A percentile compares a stretch with the other conserved stretches of the same genome.
Evolutionary conservation across 805 yeast species (phyloP).

Genomic region (Saturnispora kantuleensis): DNA sequence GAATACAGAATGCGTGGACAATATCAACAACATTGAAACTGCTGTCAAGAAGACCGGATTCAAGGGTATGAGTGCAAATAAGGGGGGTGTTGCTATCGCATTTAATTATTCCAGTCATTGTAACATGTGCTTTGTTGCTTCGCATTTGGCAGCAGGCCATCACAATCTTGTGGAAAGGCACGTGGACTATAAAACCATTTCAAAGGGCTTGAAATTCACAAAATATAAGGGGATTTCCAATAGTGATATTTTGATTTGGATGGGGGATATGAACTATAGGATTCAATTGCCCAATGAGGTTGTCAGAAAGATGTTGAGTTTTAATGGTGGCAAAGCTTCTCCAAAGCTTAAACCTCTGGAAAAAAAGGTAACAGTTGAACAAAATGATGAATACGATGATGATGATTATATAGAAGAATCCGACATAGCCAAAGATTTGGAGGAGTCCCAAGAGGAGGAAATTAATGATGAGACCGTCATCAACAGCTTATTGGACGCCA

Average conservation of each 20-base stretch:
- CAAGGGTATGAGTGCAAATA: conserved; percentile 74
- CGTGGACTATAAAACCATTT: conserved; percentile 72
- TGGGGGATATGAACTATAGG: conserved; percentile 91
- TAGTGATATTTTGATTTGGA: conserved; percentile 78
- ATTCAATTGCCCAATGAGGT: conserved; percentile 61
- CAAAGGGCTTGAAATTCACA: conserved; percentile 58
- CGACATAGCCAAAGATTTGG: background rate
- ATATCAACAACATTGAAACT: conserved; percentile 55
- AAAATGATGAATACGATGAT: background rate
- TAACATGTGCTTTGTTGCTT: conserved; percentile 65
- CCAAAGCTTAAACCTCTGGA: background rate
- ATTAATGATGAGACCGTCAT: conserved; percentile 6
- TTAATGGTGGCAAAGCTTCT: background rate
- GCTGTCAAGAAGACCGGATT: conserved; percentile 83
- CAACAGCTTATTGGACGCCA: background rate
- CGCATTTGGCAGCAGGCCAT: conserved; percentile 92
- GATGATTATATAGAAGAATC: background rate
- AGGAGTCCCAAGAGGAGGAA: background rate
- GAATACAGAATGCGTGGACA: conserved; percentile 39
- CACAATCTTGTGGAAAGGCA: conserved; percentile 75
- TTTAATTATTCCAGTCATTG: conserved; percentile 45
- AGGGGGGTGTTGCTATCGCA: conserved; percentile 51
- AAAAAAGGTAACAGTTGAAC: background rate
- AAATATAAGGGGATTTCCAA: conserved; percentile 51
- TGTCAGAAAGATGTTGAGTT: conserved; percentile 36